Evolutionary conservation across 2,329 filamentous ascomycete genomes (phyloP).

Genomic region (Chaetomium sp.): DNA sequence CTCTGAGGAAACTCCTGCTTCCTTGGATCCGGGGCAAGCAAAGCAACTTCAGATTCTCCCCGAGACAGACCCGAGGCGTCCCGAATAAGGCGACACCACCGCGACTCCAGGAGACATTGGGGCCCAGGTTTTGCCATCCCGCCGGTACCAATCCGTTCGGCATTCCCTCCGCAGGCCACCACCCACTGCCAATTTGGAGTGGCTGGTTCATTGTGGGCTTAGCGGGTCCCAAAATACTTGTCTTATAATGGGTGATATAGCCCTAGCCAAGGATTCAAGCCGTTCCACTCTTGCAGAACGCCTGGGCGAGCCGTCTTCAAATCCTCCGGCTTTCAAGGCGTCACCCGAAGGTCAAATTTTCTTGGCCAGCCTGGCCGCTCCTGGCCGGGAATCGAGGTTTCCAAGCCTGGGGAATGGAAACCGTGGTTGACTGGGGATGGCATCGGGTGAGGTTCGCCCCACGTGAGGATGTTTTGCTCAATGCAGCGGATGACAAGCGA

Average conservation of each 20-base stretch:
- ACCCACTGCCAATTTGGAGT: neutral
- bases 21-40: neutral
- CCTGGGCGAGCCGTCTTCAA: constrained; percentile 1
- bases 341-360: neutral
- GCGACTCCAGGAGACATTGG: neutral
- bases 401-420: neutral
- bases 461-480: neutral
- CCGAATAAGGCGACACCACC: constrained; percentile 9
- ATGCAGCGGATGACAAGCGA: neutral
- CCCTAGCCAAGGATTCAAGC: constrained; percentile 26
- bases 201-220: constrained; percentile 21
- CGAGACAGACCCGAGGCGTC: neutral
- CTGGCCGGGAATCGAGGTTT: neutral
- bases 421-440: neutral
- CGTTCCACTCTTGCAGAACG: constrained; percentile 27
- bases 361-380: neutral
- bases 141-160: neutral
- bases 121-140: constrained; percentile 4
- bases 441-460: neutral
- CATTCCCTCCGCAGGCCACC: neutral
- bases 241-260: constrained; percentile 31
- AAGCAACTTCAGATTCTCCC: neutral
- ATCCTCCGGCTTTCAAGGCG: neutral
- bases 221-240: constrained; percentile 21
- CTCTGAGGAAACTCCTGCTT: neutral